Evolutionary conservation across 805 yeast genomes (phyloP), one percentile per base, ranked within the genome.

Genomic region (Metschnikowia vanudenii): DNA sequence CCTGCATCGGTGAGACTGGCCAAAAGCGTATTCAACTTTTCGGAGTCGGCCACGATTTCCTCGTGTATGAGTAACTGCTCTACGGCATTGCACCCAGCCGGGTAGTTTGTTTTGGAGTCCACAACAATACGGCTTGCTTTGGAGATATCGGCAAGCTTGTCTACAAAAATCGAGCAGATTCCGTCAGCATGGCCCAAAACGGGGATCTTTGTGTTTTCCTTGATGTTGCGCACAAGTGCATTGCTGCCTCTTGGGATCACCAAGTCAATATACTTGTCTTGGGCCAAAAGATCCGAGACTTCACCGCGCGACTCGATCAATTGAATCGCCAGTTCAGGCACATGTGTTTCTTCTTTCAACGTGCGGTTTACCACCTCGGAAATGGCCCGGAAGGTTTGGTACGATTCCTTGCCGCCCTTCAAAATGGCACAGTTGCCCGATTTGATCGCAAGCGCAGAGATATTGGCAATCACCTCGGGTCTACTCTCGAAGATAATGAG

Each of bases 181-280:
- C 99, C 99, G 67, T 94, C 98, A 8, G 99, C 99, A 65, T 94
- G 99, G 46, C 99, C 99, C 62, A 94, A 70, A 7, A 94, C 99
- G 4, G 99, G 98, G 57, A 94, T 95, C 64, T 89, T 89, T 19
- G 99, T 92, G 62, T 81, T 80, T 20, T 79, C 76, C 68, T 95
- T 94, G 65, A 94, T 91, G 63, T 76, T 81, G 56, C 88, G 80
- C 34, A 94, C 99, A 48, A 94, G 76, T 53, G 83, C 92, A 60
- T 94, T 94, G 24, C 96, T 88, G n/a, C 99, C 99, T 60, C 99
- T 80, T 50, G 99, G 99, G 58, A 94, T 89, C 18, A 94, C 99
- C 64, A 94, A 76, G 65, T 94, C 99, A 47, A 94, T 92, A 66
- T 84, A 88, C 60, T 78, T 79, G 66, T 94, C 98, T 68, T 92